Evolutionary conservation across 2,329 filamentous ascomycete species (phyloP).

Genomic region (Thermothelomyces thermophilus): DNA sequence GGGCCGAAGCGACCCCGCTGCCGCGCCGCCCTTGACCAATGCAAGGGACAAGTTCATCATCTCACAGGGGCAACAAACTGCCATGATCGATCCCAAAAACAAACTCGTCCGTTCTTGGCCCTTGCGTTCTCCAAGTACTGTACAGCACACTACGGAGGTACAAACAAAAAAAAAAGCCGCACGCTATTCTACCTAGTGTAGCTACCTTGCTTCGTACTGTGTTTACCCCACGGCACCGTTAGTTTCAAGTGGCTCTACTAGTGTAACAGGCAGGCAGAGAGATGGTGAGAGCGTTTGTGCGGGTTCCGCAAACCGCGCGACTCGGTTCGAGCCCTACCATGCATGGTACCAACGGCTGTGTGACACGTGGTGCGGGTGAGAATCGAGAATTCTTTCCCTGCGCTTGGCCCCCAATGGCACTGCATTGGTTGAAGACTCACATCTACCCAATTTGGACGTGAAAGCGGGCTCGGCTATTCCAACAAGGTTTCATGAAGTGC

Average conservation of each 20-base stretch:
- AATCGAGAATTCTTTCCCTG: conserved; percentile 4
- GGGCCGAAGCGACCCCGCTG: conserved; percentile 15
- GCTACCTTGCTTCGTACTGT: too few relatives aligned
- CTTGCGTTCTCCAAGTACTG: not conserved
- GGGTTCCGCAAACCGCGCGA: conserved; percentile 9
- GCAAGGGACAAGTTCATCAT: conserved; percentile 13
- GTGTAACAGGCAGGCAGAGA: not conserved
- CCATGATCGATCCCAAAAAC: not conserved
- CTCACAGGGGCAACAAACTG: conserved; percentile 3
- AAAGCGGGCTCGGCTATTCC: too few relatives aligned
- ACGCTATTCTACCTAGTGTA: too few relatives aligned
- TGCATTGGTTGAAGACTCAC: not conserved
- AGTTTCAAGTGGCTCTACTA: not conserved
- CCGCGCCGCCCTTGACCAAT: conserved; percentile 7
- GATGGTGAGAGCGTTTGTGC: not conserved
- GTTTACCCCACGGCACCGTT: not conserved
- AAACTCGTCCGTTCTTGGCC: not conserved
- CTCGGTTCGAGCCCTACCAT: not conserved
- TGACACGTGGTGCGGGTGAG: conserved; percentile 26
- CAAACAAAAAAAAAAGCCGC: not conserved
- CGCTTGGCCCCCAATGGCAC: conserved; percentile 1
- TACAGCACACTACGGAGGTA: not conserved
- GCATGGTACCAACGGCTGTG: conserved; percentile 23
- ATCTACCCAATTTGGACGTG: not conserved
- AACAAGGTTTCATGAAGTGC: too few relatives aligned